Percentiles rank a stretch among this genome's conserved stretches.
These are phyloP conservation scores for Lentithecium fluviatile DNA, from an alignment of 495 filamentous ascomycete species.

Conservation along the genomic window DNA sequence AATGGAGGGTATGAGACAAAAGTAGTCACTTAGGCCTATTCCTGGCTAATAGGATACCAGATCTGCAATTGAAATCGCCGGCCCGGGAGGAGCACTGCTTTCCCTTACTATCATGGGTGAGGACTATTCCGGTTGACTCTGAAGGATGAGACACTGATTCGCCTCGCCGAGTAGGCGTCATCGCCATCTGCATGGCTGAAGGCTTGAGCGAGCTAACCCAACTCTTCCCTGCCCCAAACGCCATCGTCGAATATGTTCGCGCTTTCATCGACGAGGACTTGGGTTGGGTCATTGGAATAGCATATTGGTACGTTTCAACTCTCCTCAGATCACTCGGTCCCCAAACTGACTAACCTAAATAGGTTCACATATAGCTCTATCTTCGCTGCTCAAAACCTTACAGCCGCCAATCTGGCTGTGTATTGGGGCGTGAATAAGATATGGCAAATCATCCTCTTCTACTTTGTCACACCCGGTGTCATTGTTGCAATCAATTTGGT, in stretches of 20 bases:
- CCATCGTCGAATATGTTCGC: conserved; percentile 41
- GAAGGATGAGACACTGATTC: not conserved
- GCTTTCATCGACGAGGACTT: conserved; percentile 43
- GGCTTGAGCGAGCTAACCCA: conserved; percentile 43
- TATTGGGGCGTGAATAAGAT: conserved; percentile 9
- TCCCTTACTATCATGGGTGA: conserved; percentile 37
- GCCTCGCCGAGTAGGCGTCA: conserved; percentile 6
- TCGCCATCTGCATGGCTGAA: conserved; percentile 42
- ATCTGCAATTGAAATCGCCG: conserved; percentile 39
- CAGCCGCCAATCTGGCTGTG: conserved; percentile 8
- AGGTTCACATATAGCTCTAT: conserved; percentile 15
- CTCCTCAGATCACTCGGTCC: not conserved
- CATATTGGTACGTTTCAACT: conserved; percentile 17
- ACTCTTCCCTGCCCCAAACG: conserved; percentile 42
- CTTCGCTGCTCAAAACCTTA: conserved; percentile 8
- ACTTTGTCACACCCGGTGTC: conserved; percentile 6
- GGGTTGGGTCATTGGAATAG: conserved; percentile 39
- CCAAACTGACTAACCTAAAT: not conserved
- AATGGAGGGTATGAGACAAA: conserved; percentile 18
- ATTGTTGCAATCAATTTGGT: conserved; percentile 12
- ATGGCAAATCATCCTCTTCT: conserved; percentile 14
- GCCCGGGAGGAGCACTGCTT: conserved; percentile 40
- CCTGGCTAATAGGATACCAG: too few relatives aligned
- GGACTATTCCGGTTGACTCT: not conserved
- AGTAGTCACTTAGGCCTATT: conserved; percentile 7